phyloP scores from a whole-genome alignment of 306 rosid species.

The Corylus heterophylla region DNA sequence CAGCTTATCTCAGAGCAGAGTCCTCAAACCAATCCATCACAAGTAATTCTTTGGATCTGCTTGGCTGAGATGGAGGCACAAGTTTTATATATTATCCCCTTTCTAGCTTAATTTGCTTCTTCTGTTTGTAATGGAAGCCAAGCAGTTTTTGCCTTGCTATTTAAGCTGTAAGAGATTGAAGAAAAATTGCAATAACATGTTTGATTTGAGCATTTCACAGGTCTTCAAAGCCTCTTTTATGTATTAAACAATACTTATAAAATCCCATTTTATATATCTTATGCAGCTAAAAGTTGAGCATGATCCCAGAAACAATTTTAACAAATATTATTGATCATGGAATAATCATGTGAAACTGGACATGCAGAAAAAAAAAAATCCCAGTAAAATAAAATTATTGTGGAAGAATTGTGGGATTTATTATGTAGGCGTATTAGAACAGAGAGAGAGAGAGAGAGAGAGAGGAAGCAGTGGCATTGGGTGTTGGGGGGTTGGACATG shows the following conservation, averaged over 20 bases:
- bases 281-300: background rate
- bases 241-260: background rate
- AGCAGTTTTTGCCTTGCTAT: slow-evolving; percentile 32
- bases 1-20: slow-evolving; percentile 52
- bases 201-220: slow-evolving; percentile 24
- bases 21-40: slow-evolving; percentile 55
- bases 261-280: background rate
- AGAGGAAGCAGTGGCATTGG: slow-evolving; percentile 23
- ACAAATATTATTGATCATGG: background rate
- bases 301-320: background rate
- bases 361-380: background rate
- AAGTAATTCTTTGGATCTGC: slow-evolving; percentile 47
- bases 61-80: slow-evolving; percentile 34
- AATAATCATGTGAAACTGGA: background rate
- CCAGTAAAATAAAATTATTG: background rate
- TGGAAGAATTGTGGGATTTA: slow-evolving; percentile 6
- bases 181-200: slow-evolving; percentile 43
- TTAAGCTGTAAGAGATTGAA: slow-evolving; percentile 41
- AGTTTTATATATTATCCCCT: slow-evolving; percentile 7
- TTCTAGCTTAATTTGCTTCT: slow-evolving; percentile 4
- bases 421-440: slow-evolving; percentile 30
- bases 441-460: slow-evolving; percentile 11
- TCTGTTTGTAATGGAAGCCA: slow-evolving; percentile 36
- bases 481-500: slow-evolving; percentile 40
- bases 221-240: background rate